Evolutionary conservation across 2,329 filamentous ascomycete genomes (phyloP), one percentile per base, ranked within the genome.

Genomic region (Diaporthe aspalathi): DNA sequence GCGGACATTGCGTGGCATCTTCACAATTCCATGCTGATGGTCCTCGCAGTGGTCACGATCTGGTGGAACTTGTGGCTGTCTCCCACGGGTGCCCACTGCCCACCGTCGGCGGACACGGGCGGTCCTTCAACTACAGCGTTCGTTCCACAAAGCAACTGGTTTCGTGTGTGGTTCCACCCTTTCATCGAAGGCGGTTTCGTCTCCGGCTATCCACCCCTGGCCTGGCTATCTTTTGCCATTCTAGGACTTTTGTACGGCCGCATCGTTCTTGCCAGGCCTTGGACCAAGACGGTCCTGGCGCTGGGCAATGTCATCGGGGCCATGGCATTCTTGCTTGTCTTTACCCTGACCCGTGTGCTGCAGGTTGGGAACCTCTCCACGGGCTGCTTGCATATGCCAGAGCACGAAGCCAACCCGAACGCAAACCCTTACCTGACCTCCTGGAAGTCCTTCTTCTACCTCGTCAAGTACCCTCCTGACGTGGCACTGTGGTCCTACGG

Each of bases 51-150:
- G 1, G 73, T 84, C 7, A 79, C 83, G 2, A 84, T 85, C 24
- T 83, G 79, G 76, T 86, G 84, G 84, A 86, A 86, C 68, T 78
- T 83, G 27, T 85, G 83, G 84, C 75, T 85, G 1, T 84, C 84
- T 2, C 80, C 80, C 0, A 80, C 78, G 17, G 76, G 79, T 49
- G 84, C 82, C 27, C 77, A 80, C 72, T 85, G 84, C 71, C 53
- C 68, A 24, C 53, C 67, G 67, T 53, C 70, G 6, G 45, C 38
- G 20, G n/a, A 32, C 29, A 22, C 60, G 17, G 5, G 66, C 17
- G n/a, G 35, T 20, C 6, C 66, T 8, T 56, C 71, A 16, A 43
- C 72, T 1, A 27, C 50, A 2, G 22, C 56, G 12, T n/a, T 68
- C 5, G 35, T 72, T 3, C 74, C 77, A 1, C 56, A 75, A 32